phyloP scores from a whole-genome alignment of 1,284 basidiomycete species.

The Rhodotorula glutinis region DNA sequence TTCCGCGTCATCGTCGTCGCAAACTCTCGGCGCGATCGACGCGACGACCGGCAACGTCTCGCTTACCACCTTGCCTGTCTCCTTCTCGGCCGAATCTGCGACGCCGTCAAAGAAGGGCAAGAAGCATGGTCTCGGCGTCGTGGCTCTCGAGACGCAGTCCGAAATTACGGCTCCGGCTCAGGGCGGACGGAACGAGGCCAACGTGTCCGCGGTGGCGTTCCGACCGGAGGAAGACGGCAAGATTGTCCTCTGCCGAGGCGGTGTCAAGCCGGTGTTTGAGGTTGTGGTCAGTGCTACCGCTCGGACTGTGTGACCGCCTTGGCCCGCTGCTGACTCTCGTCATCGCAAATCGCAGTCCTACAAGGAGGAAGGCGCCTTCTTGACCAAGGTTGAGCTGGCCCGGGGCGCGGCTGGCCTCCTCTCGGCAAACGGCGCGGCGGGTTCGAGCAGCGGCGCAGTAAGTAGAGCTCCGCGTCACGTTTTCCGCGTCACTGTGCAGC shows the following conservation, averaged over 20 bases:
- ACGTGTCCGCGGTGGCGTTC: slow-evolving; percentile 23
- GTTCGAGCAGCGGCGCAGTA: slow-evolving; percentile 56
- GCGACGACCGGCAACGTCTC: slow-evolving; percentile 29
- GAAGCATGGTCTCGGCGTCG: slow-evolving; percentile 24
- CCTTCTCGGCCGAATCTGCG: slow-evolving; percentile 1
- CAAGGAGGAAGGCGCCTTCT: slow-evolving; percentile 26
- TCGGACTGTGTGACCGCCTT: too few species aligned
- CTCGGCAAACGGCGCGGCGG: slow-evolving; percentile 15
- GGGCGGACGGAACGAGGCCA: slow-evolving; percentile 18
- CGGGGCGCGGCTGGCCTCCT: slow-evolving; percentile 21
- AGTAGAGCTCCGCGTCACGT: slow-evolving; percentile 47
- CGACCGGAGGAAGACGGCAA: slow-evolving; percentile 12
- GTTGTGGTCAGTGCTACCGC: slow-evolving; percentile 18
- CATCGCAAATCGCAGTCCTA: slow-evolving; percentile 3
- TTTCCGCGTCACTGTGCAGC: too few species aligned
- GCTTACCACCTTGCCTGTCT: slow-evolving; percentile 22
- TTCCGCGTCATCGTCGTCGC: background rate
- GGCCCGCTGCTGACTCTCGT: background rate
- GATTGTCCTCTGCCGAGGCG: slow-evolving; percentile 24
- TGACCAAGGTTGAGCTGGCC: slow-evolving; percentile 29
- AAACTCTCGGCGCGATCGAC: slow-evolving; percentile 33
- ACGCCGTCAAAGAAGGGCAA: slow-evolving; percentile 28
- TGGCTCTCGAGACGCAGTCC: slow-evolving; percentile 24
- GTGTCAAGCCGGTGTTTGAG: slow-evolving; percentile 39
- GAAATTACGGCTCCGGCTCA: slow-evolving; percentile 18